Conservation (phyloP, 2,329 filamentous ascomycete species). For the Fusarium pseudograminearum region DNA sequence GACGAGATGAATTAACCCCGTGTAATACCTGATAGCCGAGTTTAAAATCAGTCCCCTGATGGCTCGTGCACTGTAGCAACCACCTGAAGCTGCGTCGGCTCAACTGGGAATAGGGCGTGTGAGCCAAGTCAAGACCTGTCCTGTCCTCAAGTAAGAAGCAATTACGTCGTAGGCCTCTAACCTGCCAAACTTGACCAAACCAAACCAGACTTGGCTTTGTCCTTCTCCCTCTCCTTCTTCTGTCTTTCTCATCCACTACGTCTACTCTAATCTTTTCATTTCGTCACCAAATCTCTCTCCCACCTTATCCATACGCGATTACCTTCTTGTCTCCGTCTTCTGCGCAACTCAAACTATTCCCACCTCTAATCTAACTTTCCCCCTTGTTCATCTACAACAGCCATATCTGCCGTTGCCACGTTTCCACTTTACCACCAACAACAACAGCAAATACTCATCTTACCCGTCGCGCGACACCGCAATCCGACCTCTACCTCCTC, state of each 20-base stretch:
- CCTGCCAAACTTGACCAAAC: constrained; percentile 1
- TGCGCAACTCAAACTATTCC: constrained; percentile 15
- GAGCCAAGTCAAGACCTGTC: neutral
- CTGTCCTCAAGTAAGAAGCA: constrained; percentile 27
- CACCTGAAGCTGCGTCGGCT: constrained; percentile 30
- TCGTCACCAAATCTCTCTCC: neutral
- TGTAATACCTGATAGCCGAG: constrained; percentile 15
- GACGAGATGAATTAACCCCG: neutral
- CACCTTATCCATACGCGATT: neutral
- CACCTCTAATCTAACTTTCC: constrained; percentile 24
- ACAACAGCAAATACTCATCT: constrained; percentile 1
- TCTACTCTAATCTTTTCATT: constrained; percentile 14
- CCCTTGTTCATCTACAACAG: constrained; percentile 24
- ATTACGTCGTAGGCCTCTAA: constrained; percentile 39
- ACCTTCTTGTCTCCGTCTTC: neutral
- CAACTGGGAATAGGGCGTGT: constrained; percentile 36
- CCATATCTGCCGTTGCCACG: constrained; percentile 39
- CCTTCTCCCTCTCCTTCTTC: constrained; percentile 9
- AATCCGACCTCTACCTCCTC: constrained; percentile 15
- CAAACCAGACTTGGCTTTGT: neutral
- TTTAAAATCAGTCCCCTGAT: constrained; percentile 22
- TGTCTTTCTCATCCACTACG: constrained; percentile 17
- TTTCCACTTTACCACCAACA: constrained; percentile 42
- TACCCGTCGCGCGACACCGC: constrained; percentile 41
- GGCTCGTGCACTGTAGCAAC: constrained; percentile 40